A percentile compares a stretch with the other conserved stretches of the same genome.
phyloP scores from a whole-genome alignment of 495 filamentous ascomycete species.

The Xylaria nigripes region DNA sequence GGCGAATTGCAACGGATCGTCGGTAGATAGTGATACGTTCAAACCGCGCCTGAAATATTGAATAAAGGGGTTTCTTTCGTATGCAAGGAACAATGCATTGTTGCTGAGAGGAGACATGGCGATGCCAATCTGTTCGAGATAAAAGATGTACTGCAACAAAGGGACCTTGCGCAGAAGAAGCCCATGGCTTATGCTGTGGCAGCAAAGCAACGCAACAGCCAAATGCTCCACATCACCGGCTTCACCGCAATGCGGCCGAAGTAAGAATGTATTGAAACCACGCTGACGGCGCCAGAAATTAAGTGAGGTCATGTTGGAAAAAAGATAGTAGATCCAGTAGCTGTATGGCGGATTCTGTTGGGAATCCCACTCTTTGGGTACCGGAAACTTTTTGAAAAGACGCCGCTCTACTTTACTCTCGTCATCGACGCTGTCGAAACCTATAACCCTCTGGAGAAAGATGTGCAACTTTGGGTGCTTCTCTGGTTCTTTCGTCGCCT shows the following conservation, averaged over 20 bases:
- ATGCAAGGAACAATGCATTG: slow-evolving; percentile 93
- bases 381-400: slow-evolving; percentile 86
- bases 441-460: slow-evolving; percentile 90
- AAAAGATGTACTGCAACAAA: slow-evolving; percentile 92
- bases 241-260: slow-evolving; percentile 93
- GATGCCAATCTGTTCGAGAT: slow-evolving; percentile 94
- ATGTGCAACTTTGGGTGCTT: slow-evolving; percentile 90
- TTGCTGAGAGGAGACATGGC: slow-evolving; percentile 98
- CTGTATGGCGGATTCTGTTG: slow-evolving; percentile 96
- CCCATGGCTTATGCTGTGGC: slow-evolving; percentile 95
- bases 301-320: slow-evolving; percentile 85
- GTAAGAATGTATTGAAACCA: slow-evolving; percentile 90
- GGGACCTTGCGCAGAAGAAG: slow-evolving; percentile 90
- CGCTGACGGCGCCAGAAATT: slow-evolving; percentile 85
- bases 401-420: slow-evolving; percentile 94
- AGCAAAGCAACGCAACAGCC: slow-evolving; percentile 84
- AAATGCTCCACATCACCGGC: slow-evolving; percentile 95
- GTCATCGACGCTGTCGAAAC: slow-evolving; percentile 96
- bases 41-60: slow-evolving; percentile 90
- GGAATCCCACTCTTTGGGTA: slow-evolving; percentile 77
- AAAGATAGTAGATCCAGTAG: slow-evolving; percentile 98
- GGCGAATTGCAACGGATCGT: slow-evolving; percentile 95
- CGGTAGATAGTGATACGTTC: slow-evolving; percentile 92
- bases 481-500: slow-evolving; percentile 79
- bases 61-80: slow-evolving; percentile 92